Evolutionary conservation across 257 asterid genomes (phyloP).

Genomic region (Nicotiana noctiflora): DNA sequence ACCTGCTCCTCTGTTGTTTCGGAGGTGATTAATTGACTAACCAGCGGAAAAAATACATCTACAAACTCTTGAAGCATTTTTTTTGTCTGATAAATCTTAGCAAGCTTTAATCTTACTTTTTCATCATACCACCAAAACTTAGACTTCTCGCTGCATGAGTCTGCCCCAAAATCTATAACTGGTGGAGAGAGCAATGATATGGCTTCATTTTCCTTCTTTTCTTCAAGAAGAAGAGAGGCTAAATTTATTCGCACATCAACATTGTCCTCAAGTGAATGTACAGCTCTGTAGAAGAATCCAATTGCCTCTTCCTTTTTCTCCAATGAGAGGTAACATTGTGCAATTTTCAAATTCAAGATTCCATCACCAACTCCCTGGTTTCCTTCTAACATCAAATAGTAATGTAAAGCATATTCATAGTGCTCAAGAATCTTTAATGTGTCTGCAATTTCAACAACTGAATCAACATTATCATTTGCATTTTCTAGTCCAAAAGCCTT

Average conservation of each 20-base stretch:
- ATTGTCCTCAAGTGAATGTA: slow-evolving; percentile 9
- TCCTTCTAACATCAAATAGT: slow-evolving; percentile 8
- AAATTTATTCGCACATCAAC: slow-evolving; percentile 11
- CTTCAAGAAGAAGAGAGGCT: slow-evolving; percentile 17
- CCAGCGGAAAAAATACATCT: slow-evolving; percentile 9
- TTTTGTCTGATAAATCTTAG: slow-evolving; percentile 5
- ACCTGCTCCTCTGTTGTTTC: not conserved
- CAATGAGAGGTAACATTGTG: slow-evolving; percentile 7
- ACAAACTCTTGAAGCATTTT: slow-evolving; percentile 9
- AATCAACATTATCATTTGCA: not conserved
- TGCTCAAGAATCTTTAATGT: slow-evolving; percentile 7
- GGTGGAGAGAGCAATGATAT: slow-evolving; percentile 16
- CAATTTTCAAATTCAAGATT: slow-evolving; percentile 8
- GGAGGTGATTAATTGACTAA: not conserved
- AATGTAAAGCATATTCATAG: slow-evolving; percentile 1
- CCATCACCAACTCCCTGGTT: not conserved
- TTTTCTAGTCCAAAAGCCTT: not conserved
- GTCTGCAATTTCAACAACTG: slow-evolving; percentile 6
- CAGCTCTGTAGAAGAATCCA: slow-evolving; percentile 8
- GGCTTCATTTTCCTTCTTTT: slow-evolving; percentile 8
- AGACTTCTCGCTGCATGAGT: not conserved
- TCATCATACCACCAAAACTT: slow-evolving; percentile 12
- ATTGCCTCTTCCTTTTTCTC: slow-evolving; percentile 6
- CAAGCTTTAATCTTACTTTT: slow-evolving; percentile 10
- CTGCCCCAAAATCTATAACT: not conserved